These are phyloP conservation scores for Trametes cingulata DNA, from an alignment of 768 basidiomycete species.

Conservation along the genomic window DNA sequence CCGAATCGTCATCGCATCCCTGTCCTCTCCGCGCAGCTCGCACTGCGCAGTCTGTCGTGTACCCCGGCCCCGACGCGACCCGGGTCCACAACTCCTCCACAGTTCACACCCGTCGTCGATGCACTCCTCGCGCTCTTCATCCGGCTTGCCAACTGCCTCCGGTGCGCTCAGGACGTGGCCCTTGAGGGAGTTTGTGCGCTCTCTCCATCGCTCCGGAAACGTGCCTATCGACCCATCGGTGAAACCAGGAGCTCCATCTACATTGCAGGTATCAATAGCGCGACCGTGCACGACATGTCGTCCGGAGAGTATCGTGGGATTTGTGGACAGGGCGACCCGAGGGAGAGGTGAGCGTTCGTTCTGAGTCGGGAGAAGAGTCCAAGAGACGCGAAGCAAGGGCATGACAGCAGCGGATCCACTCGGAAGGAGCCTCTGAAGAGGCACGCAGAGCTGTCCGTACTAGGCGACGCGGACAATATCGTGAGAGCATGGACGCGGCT, in stretches of 20 bases:
- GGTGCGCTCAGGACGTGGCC: background rate
- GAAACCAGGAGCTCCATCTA: background rate
- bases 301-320: constrained; percentile 16
- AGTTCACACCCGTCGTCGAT: too few relatives aligned
- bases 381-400: background rate
- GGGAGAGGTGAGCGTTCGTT: background rate
- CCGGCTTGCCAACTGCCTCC: background rate
- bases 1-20: background rate
- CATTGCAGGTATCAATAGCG: background rate
- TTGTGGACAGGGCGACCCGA: background rate
- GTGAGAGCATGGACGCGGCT: constrained; percentile 1
- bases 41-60: background rate
- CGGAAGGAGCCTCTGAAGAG: background rate
- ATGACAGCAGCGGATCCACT: constrained; percentile 7
- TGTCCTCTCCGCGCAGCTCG: background rate
- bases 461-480: background rate
- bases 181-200: constrained; percentile 14
- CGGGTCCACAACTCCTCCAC: background rate
- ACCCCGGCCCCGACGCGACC: background rate
- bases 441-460: background rate
- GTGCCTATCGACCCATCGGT: constrained; percentile 4
- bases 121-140: background rate
- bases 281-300: background rate
- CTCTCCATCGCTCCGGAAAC: constrained; percentile 4
- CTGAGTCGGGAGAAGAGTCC: background rate